Percentiles rank a stretch among this genome's conserved stretches.
Evolutionary conservation across 192 early-diverging fungal genomes (phyloP).

Genomic region (Backusella macrospora): DNA sequence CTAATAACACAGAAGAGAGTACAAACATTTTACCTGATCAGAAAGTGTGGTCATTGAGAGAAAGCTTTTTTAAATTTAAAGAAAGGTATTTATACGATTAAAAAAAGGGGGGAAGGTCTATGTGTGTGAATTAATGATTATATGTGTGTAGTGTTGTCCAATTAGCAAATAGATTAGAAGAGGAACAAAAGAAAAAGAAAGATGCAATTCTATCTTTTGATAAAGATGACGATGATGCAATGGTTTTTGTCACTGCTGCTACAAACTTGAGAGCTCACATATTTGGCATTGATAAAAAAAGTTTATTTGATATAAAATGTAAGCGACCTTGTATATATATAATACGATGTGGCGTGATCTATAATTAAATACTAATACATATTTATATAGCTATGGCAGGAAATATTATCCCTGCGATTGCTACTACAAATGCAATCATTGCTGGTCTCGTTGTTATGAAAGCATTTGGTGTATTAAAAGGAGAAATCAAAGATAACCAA

Average conservation of each 20-base stretch:
- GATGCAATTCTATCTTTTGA: slow-evolving; percentile 77
- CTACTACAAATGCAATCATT: slow-evolving; percentile 96
- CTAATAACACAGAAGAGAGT: slow-evolving; percentile 11
- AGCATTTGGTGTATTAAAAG: slow-evolving; percentile 73
- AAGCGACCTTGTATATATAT: slow-evolving; percentile 23
- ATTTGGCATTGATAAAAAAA: slow-evolving; percentile 80
- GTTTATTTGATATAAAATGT: slow-evolving; percentile 88
- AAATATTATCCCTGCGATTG: slow-evolving; percentile 98
- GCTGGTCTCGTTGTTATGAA: slow-evolving; percentile 93
- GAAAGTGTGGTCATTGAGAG: slow-evolving; percentile 66
- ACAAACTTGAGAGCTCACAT: slow-evolving; percentile 84
- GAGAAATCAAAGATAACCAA: slow-evolving; percentile 56
- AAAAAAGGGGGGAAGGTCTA: background rate
- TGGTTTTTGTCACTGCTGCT: slow-evolving; percentile 94
- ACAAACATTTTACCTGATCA: slow-evolving; percentile 62
- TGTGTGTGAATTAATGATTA: background rate
- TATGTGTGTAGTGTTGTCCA: slow-evolving; percentile 45
- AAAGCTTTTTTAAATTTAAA: slow-evolving; percentile 73
- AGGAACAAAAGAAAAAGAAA: slow-evolving; percentile 49
- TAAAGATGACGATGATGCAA: slow-evolving; percentile 91
- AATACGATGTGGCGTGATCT: background rate
- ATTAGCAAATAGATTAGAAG: slow-evolving; percentile 53
- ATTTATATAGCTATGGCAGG: slow-evolving; percentile 88
- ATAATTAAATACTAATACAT: slow-evolving; percentile 29
- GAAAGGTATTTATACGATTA: slow-evolving; percentile 53